Base-by-base conservation (phyloP, 2,329 filamentous ascomycete species). In the Fonsecaea nubica region DNA sequence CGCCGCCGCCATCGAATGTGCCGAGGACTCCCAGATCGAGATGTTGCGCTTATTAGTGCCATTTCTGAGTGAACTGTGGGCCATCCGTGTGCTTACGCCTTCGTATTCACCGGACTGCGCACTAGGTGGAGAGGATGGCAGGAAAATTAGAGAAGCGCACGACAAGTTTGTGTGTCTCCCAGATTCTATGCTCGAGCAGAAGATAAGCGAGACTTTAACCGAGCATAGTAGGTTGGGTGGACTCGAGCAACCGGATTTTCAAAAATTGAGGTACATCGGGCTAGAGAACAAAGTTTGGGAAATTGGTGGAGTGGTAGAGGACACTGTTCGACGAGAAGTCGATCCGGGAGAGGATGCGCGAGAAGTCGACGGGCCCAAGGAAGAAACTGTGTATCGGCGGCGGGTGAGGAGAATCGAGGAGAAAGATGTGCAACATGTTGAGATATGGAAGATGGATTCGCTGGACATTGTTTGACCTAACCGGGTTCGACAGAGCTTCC, bases 1-100 rank as follows among this genome's bases (percentile, higher is more conserved):
- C 0, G 85, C 81, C 32, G 76, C 88, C 25, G 81, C 84, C 7
- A 78, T 84, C 15, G 77, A 82, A 10, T 69, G 77, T 15, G 12
- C 48, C 10, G 64, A 67, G 30, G 61, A 66, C 33, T 58, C 61
- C 9, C 52, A 69, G 21, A 38, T 62, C 6, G 62, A 70, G 21
- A 61, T 67, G 8, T 35, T 68, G 12, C 62, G 67, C 6, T 38
- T 73, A 12, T 58, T 75, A 12, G 32, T 74, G 10, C 74, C 73
- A 0, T 75, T 74, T 50, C 62, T 74, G 1, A 50, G 58, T 8
- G 67, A 73, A 6, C 58, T 75, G 6, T 72, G 71, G 25, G 80
- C 79, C 0, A 61, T 83, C 4, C 77, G 81, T 10, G 70, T 83
- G 25, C 72, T 83, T 12, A 74, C 79, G 10, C 78, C 80, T 25